phyloP scores from a whole-genome alignment of 257 asterid genomes.

The Penstemon davidsonii region DNA sequence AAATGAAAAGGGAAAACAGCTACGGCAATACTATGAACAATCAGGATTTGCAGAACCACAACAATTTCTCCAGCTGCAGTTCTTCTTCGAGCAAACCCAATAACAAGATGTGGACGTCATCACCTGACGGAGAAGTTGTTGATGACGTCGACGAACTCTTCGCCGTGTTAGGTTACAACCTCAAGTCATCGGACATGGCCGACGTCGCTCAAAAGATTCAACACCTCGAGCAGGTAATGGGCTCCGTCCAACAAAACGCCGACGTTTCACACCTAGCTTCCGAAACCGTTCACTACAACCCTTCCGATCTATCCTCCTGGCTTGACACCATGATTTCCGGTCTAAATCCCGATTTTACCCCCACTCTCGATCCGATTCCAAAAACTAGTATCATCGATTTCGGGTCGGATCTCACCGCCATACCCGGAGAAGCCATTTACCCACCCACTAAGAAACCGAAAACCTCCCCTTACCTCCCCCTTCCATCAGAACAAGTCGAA shows the following conservation, averaged over 20 bases:
- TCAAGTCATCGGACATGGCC: slow-evolving; percentile 66
- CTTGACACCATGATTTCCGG: slow-evolving; percentile 78
- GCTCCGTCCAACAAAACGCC: slow-evolving; percentile 42
- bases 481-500: not conserved
- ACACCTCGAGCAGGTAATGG: slow-evolving; percentile 63
- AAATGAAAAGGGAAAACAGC: slow-evolving; percentile 29
- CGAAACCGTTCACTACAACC: slow-evolving; percentile 75
- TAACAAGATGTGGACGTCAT: slow-evolving; percentile 43
- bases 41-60: not conserved
- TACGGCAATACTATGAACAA: not conserved
- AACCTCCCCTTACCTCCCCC: slow-evolving; percentile 11
- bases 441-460: slow-evolving; percentile 53
- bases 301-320: slow-evolving; percentile 84
- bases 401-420: slow-evolving; percentile 83
- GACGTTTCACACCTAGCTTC: slow-evolving; percentile 50
- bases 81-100: slow-evolving; percentile 36
- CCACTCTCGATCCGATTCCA: slow-evolving; percentile 38
- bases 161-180: slow-evolving; percentile 66
- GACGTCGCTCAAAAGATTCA: slow-evolving; percentile 70
- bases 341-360: slow-evolving; percentile 44
- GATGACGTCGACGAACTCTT: slow-evolving; percentile 68
- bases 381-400: slow-evolving; percentile 31
- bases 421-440: slow-evolving; percentile 70
- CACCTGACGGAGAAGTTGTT: slow-evolving; percentile 16
- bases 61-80: slow-evolving; percentile 35